Evolutionary conservation across 805 yeast genomes (phyloP).

Genomic region (Ogataea salicorniae): DNA sequence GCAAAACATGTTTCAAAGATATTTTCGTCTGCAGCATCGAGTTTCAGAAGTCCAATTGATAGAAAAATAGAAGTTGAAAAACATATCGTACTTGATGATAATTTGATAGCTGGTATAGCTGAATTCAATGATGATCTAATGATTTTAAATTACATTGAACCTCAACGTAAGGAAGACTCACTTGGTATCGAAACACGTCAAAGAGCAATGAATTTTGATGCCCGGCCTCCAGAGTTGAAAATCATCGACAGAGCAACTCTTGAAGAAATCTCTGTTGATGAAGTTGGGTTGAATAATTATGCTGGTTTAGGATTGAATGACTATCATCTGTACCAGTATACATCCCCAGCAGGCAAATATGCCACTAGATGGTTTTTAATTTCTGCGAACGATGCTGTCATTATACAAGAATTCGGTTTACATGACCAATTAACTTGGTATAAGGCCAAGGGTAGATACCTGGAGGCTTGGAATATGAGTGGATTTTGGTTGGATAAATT

Average conservation of each 20-base stretch:
- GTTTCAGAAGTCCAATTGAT: constrained; percentile 41
- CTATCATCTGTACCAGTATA: constrained; percentile 57
- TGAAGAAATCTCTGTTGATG: constrained; percentile 75
- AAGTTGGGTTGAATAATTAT: constrained; percentile 55
- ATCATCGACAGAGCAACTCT: constrained; percentile 62
- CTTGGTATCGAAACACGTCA: constrained; percentile 12
- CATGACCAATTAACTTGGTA: constrained; percentile 75
- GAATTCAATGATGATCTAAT: constrained; percentile 67
- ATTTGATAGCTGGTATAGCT: constrained; percentile 70
- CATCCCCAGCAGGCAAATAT: constrained; percentile 30
- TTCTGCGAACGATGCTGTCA: constrained; percentile 77
- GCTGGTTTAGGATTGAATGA: constrained; percentile 72
- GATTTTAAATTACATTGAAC: constrained; percentile 48
- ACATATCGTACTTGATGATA: constrained; percentile 44
- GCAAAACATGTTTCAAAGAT: constrained; percentile 29
- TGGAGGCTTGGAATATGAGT: constrained; percentile 78
- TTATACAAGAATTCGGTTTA: constrained; percentile 65
- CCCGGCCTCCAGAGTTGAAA: constrained; percentile 66
- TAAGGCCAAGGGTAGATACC: constrained; percentile 43
- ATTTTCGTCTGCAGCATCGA: constrained; percentile 50
- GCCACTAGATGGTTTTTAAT: constrained; percentile 53
- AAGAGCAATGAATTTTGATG: constrained; percentile 10
- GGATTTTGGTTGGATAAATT: constrained; percentile 45
- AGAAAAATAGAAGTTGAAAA: constrained; percentile 40
- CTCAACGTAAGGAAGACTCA: constrained; percentile 22